Base-by-base conservation (phyloP, 139 green algal species). In the Dunaliella primolecta region DNA sequence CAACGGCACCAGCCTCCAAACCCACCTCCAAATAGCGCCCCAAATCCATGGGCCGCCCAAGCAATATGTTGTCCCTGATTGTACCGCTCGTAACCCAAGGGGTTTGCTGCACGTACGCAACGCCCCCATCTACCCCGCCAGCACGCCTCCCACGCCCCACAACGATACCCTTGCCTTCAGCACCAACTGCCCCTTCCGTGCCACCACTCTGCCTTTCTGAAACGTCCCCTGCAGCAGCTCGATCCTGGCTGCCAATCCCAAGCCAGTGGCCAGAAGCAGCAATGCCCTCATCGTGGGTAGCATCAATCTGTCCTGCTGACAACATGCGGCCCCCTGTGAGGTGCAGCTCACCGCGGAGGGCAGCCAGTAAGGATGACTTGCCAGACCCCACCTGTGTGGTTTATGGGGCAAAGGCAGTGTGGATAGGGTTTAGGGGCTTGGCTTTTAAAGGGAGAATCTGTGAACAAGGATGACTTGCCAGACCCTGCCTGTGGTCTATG, bases 391-490 rank as follows among this genome's bases (percentile, higher is more conserved):
- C 90, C 34, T 87, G 82, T 30, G 21, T 24, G 33, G 23, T 25
- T n/a, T 78, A n/a, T 74, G 57, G 24, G 57, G 21, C 57, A 74
- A 24, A 21, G 21, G 21, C 57, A 21, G 21, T 74, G 57, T 24
- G 21, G 57, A 24, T 74, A 74, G 21, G 57, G 57, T 74, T 21
- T n/a, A 74, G 21, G 57, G n/a, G n/a, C n/a, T n/a, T n/a, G n/a
- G n/a, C n/a, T n/a, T n/a, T n/a, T n/a, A n/a, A n/a, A n/a, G n/a
- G n/a, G n/a, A n/a, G n/a, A n/a, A n/a, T n/a, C n/a, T n/a, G n/a
- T n/a, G n/a, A n/a, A n/a, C n/a, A 98, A 89, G 24, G 86, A 88
- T 72, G 81, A 92, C 86, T 97, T 98, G 32, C 95, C 94, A 35
- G 88, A 81, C 36, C 95, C 95, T 24, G 95, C 90, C 34, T 87